Base-by-base conservation (phyloP, 2,329 filamentous ascomycete species). In the Pseudohalonectria lignicola region DNA sequence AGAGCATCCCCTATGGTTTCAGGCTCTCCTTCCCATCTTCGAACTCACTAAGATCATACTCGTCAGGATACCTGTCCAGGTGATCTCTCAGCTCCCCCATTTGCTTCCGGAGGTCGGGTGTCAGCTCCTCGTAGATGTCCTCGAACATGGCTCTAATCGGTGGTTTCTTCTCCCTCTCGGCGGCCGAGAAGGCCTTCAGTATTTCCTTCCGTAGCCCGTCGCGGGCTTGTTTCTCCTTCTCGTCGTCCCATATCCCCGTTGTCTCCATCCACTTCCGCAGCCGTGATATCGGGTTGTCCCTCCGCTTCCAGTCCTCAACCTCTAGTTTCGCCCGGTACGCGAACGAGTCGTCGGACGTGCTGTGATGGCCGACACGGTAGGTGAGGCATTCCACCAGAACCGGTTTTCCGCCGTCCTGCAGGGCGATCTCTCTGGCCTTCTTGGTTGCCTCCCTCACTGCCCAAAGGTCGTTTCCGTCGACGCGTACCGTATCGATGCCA, bases 281-380 rank as follows among this genome's bases (percentile, higher is more conserved):
- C 31, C 57, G 45, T n/a, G 54, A 53, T 16, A 60, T 59, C 4
- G 57, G 57, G 31, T 60, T 61, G 39, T 61, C 57, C 12, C 57
- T 43, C 35, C 57, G 41, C 55, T 87, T 88, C 84, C 84, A 90
- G 52, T 88, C 82, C 51, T 88, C 84, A 7, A 98, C 92, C 54
- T 98, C 92, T 1, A 95, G 79, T 19, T 82, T 78, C 2, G 88
- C 87, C 8, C 92, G 82, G 63, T 98, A 98, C 1, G 92, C 92
- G 53, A 95, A 98, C 19, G 84, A 92, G 61, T 98, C 92, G 54
- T 98, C 92, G 1, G 84, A 92, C 1, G 92, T 98, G 60, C 86
- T 94, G 64, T 98, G 92, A 56, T 98, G 57, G 6, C 85, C 90
- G 31, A 96, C 88, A n/a, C 92, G 86, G 62, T 98, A 98, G 18